Percentiles rank a stretch among this genome's conserved stretches.
These are phyloP conservation scores for Boletus vermiculosoides DNA, from an alignment of 768 basidiomycete genomes.

Conservation along the genomic window DNA sequence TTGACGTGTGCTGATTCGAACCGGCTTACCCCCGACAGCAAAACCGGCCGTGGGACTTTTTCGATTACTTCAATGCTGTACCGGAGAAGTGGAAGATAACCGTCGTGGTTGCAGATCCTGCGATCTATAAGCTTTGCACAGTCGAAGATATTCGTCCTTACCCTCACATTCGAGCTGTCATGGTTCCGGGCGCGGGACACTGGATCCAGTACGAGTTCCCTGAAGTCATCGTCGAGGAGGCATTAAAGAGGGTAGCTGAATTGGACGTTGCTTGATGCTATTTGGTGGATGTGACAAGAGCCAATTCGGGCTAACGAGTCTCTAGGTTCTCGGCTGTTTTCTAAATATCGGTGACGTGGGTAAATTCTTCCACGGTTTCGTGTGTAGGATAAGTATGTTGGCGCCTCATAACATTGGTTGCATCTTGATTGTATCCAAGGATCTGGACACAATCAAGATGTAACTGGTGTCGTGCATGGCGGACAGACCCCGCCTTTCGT, in stretches of 20 bases:
- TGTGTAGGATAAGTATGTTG: too few relatives aligned
- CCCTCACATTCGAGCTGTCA: slow-evolving; percentile 8
- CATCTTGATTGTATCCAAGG: too few relatives aligned
- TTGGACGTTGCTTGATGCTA: too few relatives aligned
- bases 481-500: too few relatives aligned
- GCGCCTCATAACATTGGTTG: too few relatives aligned
- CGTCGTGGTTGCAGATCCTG: slow-evolving; percentile 20
- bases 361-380: too few relatives aligned
- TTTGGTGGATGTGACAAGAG: too few relatives aligned
- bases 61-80: neutral
- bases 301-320: too few relatives aligned
- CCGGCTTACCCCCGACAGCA: slow-evolving; percentile 3
- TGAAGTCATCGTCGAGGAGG: slow-evolving; percentile 18
- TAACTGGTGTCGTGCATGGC: too few relatives aligned
- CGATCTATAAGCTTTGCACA: neutral
- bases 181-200: slow-evolving; percentile 19
- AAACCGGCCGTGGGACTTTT: slow-evolving; percentile 20
- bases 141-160: slow-evolving; percentile 15
- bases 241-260: slow-evolving; percentile 9
- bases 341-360: too few relatives aligned
- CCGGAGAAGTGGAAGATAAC: slow-evolving; percentile 16
- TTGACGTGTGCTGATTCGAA: neutral
- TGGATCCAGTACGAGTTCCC: slow-evolving; percentile 31
- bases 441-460: too few relatives aligned
- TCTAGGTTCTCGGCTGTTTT: too few relatives aligned